Base-by-base conservation (phyloP, 2,329 filamentous ascomycete genomes). In the Lojkania enalia region DNA sequence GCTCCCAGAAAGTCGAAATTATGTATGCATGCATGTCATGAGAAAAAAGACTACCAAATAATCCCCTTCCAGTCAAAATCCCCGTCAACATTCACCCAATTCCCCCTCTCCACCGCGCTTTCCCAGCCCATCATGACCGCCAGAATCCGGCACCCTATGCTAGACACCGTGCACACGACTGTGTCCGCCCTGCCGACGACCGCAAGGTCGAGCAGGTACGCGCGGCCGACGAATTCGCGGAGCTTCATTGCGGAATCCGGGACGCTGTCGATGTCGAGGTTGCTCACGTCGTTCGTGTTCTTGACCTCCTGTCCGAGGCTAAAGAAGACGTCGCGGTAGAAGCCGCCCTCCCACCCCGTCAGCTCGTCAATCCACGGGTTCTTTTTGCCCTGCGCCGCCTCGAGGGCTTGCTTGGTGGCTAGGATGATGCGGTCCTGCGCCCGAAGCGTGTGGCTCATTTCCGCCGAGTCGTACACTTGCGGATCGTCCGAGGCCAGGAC, bases 111-210 rank as follows among this genome's bases (percentile, higher is more conserved):
- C 37, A 68, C 51, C 32, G 61, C 65, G 19, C 54, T 53, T 27
- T 91, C 85, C 87, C 88, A 91, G 0, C 90, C 90, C 83, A 94
- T 83, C 85, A 95, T 90, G 30, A 95, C 88, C 2, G 82, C 90
- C 50, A 95, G 66, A 41, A 95, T 60, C 16, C 88, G 79, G 66
- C 90, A 95, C 3, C 66, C 74, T 13, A 71, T 66, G 51, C 84
- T 82, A 56, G 85, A 88, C 18, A 91, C 85, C 2, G 84, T 87
- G 61, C 90, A 95, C 1, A 95, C 79, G 5, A 94, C 77, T 11
- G 75, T 78, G 64, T 94, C 88, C 43, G 82, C 80, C 20, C 79
- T 76, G 0, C 84, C 81, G 33, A 95, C 73, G 18, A 95, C 85
- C 0, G 86, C 83, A 44, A 95, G 71, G 69, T 95, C 90, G 70